Conservation (phyloP, 2,329 filamentous ascomycete genomes). For the Colletotrichum eleusines region DNA sequence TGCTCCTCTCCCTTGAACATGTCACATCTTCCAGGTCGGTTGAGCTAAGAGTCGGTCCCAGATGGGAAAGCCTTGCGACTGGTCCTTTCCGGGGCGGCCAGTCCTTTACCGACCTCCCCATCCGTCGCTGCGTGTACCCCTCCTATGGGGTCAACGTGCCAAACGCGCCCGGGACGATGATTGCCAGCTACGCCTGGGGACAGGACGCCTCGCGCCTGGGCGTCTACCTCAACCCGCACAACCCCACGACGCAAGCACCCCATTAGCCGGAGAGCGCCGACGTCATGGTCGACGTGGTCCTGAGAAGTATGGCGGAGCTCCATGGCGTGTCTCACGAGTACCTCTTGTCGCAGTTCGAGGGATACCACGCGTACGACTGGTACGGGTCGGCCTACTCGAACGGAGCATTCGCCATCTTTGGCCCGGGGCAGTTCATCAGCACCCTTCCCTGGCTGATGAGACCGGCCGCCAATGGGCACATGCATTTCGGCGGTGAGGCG, state of each 20-base stretch:
- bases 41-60: background rate
- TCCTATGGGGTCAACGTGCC: constrained; percentile 47
- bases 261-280: constrained; percentile 38
- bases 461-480: constrained; percentile 44
- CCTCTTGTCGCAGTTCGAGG: constrained; percentile 41
- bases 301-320: constrained; percentile 43
- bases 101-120: constrained; percentile 48
- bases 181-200: constrained; percentile 46
- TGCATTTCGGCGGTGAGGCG: constrained; percentile 47
- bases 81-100: constrained; percentile 46
- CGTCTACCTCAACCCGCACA: constrained; percentile 45
- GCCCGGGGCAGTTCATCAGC: constrained; percentile 44
- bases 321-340: constrained; percentile 44
- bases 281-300: constrained; percentile 43
- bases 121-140: constrained; percentile 50
- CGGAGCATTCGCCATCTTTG: constrained; percentile 46
- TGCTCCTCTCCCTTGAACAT: background rate
- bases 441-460: constrained; percentile 44
- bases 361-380: constrained; percentile 45
- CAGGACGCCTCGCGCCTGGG: constrained; percentile 46
- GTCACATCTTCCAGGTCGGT: too few relatives aligned
- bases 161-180: constrained; percentile 45
- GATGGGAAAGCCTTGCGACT: constrained; percentile 44
- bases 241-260: constrained; percentile 39
- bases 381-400: constrained; percentile 44